Evolutionary conservation across 345 rosid species (phyloP).

Genomic region (Anacardium occidentale): DNA sequence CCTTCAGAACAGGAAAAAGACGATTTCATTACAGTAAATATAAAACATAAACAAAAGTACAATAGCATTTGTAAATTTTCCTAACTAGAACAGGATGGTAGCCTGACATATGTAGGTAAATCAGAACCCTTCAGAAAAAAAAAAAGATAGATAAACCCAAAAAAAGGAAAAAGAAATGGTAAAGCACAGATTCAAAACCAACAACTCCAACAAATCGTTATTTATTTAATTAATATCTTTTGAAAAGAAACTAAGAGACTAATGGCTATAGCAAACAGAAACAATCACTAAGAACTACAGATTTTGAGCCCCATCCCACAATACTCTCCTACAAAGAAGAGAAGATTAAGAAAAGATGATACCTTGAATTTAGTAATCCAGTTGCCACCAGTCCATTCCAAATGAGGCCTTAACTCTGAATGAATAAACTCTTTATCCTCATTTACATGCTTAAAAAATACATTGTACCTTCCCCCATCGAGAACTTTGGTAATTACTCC

Average conservation of each 20-base stretch:
- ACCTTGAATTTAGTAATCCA: slow-evolving; percentile 56
- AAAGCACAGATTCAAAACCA: neutral
- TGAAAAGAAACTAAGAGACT: no score
- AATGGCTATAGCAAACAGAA: no score
- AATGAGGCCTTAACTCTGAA: slow-evolving; percentile 52
- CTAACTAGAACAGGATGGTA: neutral
- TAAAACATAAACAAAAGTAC: no score
- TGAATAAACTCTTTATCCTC: slow-evolving; percentile 34
- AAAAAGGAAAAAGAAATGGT: neutral
- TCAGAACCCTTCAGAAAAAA: neutral
- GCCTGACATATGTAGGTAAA: neutral
- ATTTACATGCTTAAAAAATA: slow-evolving; percentile 42
- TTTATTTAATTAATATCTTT: no score
- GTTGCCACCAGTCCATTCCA: slow-evolving; percentile 52
- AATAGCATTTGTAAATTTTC: no score
- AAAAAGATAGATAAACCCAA: neutral
- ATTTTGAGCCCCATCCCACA: neutral
- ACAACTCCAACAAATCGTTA: no score
- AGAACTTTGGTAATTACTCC: slow-evolving; percentile 54
- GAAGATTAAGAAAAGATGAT: slow-evolving; percentile 16
- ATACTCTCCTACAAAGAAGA: neutral
- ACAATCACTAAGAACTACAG: neutral
- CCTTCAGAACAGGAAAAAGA: no score
- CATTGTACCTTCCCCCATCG: slow-evolving; percentile 40
- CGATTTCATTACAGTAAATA: no score